These are phyloP conservation scores for Coffea canephora DNA, from an alignment of 257 asterid genomes.

Conservation along the genomic window DNA sequence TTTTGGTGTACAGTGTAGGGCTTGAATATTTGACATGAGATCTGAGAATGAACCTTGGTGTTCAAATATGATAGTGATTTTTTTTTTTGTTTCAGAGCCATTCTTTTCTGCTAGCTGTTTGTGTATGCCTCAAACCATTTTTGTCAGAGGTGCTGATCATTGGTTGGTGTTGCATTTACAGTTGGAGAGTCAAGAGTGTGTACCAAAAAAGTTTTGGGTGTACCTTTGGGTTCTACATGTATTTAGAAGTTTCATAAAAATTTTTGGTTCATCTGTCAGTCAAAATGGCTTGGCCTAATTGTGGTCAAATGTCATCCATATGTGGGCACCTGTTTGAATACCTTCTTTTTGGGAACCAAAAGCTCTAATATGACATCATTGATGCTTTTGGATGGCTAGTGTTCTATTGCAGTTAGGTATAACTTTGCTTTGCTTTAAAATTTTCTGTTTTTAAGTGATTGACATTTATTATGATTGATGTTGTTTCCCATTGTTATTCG, in stretches of 20 bases:
- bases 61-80: neutral
- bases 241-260: no score
- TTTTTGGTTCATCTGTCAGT: no score
- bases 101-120: neutral
- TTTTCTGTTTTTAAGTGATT: neutral
- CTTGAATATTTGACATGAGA: neutral
- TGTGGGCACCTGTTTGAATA: no score
- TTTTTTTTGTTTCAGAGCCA: neutral
- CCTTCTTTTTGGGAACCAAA: neutral
- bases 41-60: neutral
- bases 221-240: no score
- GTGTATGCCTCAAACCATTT: neutral
- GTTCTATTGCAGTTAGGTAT: neutral
- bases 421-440: neutral
- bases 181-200: neutral
- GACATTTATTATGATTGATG: neutral
- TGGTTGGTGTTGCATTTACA: neutral
- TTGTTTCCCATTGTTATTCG: conserved; percentile 4
- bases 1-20: neutral
- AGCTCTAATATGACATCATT: neutral
- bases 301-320: no score
- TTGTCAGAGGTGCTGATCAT: neutral
- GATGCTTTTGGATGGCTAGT: neutral
- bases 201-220: neutral
- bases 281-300: no score